A percentile compares a stretch with the other conserved stretches of the same genome.
Evolutionary conservation across 768 basidiomycete species (phyloP).

Genomic region (Lanmaoa rubissima): DNA sequence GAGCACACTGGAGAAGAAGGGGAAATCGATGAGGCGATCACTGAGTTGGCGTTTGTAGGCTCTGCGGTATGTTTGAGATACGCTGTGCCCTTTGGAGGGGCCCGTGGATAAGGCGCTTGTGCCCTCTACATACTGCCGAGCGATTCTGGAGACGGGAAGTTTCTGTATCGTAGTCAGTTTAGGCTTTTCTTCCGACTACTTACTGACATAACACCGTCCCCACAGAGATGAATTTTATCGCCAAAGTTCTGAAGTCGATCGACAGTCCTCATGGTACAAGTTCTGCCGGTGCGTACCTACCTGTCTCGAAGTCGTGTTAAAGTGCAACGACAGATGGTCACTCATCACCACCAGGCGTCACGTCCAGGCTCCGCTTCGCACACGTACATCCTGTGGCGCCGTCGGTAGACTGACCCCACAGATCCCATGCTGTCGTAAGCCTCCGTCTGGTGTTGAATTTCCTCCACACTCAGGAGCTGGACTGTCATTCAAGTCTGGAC

Average conservation of each 20-base stretch:
- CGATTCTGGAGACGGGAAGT: background rate
- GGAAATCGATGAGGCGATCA: background rate
- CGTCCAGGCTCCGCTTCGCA: background rate
- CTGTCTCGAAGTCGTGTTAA: background rate
- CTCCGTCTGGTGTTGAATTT: background rate
- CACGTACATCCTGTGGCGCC: background rate
- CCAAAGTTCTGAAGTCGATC: too few species aligned
- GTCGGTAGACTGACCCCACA: background rate
- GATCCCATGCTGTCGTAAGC: background rate
- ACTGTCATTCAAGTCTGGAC: background rate
- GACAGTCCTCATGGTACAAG: too few species aligned
- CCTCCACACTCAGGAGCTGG: constrained; percentile 3
- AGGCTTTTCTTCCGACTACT: too few species aligned
- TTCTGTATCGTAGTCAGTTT: too few species aligned
- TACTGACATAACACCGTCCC: too few species aligned
- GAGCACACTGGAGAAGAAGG: background rate
- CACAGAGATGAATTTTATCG: too few species aligned
- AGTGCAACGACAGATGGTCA: background rate
- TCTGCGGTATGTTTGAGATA: too few species aligned
- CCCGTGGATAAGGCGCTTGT: too few species aligned
- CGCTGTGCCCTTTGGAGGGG: too few species aligned
- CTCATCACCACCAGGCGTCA: background rate
- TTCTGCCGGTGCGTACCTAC: background rate
- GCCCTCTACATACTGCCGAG: too few species aligned
- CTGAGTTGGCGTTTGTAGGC: background rate